Base-by-base conservation (phyloP, 768 basidiomycete species). In the Cubamyces sp. region DNA sequence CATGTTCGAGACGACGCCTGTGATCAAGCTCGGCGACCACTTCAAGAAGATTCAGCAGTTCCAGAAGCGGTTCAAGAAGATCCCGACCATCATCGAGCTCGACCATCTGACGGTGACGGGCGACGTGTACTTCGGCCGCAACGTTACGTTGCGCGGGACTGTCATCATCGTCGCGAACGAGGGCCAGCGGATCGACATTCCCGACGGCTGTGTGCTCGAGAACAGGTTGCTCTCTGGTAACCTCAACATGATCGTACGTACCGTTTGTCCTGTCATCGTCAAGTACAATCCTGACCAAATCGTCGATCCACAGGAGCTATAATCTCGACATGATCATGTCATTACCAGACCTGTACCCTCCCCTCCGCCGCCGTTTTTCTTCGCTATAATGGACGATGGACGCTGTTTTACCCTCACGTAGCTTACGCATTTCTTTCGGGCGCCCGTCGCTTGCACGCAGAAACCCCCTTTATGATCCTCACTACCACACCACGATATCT, bases 41-140 rank as follows among this genome's bases (percentile, higher is more conserved):
- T 97, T 98, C 86, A 97, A 96, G 84, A 96, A 93, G 88, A 90
- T 92, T 61, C 85, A 86, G 68, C 84, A 93, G 73, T 96, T 96
- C 82, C 91, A 95, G 79, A 92, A 92, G 75, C 87, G 94, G 51
- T 96, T 98, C 86, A 92, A 93, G 82, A 91, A 89, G 75, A 95
- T 96, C 69, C 95, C 95, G 30, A 85, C 86, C 71, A 91, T 97
- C 66, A 77, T 92, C 63, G 95, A 97, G 71, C 81, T 96, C 66
- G 96, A 97, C 75, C 95, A 97, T 76, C 82, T 97, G 76, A 97
- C 96, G 11, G 92, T 97, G 42, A 87, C 91, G 43, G 94, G 93
- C 42, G 92, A 96, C 74, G 92, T 96, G 37, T 86, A 87, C 79
- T 94, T 96, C 74, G 94, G 94, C 21, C 86, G 89, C 61, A 90